Percentiles rank a stretch among this genome's conserved stretches.
Conservation (phyloP, 257 asterid species). For the Prunella vulgaris region DNA sequence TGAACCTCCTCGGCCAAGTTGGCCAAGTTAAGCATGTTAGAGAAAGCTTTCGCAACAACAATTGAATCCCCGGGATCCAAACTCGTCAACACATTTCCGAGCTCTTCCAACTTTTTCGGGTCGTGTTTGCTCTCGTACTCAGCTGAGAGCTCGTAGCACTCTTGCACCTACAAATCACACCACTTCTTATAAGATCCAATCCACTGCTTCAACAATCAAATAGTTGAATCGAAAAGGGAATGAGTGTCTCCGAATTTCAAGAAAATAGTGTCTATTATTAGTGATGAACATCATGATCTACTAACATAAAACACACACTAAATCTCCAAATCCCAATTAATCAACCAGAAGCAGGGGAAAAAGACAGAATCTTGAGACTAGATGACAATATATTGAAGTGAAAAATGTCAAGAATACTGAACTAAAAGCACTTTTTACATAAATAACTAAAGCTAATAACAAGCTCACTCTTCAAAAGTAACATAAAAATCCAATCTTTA, state of each 20-base stretch:
- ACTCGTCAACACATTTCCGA: conserved; percentile 45
- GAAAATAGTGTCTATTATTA: not conserved
- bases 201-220: not conserved
- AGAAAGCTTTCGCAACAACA: conserved; percentile 53
- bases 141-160: conserved; percentile 55
- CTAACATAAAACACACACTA: not conserved
- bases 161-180: conserved; percentile 41
- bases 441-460: not conserved
- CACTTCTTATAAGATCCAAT: not conserved
- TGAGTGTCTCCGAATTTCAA: no score
- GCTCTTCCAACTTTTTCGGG: conserved; percentile 50
- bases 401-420: not conserved
- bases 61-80: conserved; percentile 61
- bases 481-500: conserved; percentile 13
- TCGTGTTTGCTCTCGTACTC: conserved; percentile 53
- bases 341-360: not conserved
- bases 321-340: not conserved
- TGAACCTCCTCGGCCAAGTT: conserved; percentile 70
- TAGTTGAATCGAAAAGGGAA: not conserved
- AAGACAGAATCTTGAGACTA: not conserved
- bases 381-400: not conserved
- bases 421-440: not conserved
- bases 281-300: not conserved
- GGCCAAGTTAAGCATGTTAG: conserved; percentile 66
- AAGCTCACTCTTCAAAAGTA: not conserved